Evolutionary conservation across 768 basidiomycete species (phyloP), one percentile per base, ranked within the genome.

Genomic region (Cystobasidium ongulense): DNA sequence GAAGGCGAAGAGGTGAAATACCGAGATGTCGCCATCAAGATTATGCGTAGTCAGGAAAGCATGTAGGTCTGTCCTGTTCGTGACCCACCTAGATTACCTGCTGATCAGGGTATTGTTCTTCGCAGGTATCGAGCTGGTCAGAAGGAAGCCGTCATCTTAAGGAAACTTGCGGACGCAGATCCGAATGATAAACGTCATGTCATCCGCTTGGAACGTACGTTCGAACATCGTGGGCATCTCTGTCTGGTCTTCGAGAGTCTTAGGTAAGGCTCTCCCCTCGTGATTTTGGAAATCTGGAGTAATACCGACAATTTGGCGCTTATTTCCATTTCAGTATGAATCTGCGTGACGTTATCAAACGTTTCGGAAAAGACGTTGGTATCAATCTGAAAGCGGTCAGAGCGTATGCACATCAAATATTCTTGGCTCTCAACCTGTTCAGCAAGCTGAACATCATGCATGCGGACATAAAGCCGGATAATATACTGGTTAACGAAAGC

Each of bases 401-500:
- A 77, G 93, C 94, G n/a, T 99, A 99, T 80, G 88, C 96, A 35
- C 91, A 95, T 77, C 96, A 99, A 80, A 87, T 99, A 65, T 94
- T 98, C 82, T 85, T 97, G 65, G 86, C 91, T 21, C 81, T 98
- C 76, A 86, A 89, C 76, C 83, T 94, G 68, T 83, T 98, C 79
- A 87, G 87, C 76, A 97, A 97, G 82, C 86, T 88, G 74, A 92
- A 90, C 76, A 87, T 98, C 74, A 96, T 97, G 87, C 96, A 99
- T 78, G 96, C 96, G 7, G 96, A 99, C 80, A 91, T 99, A 80
- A 98, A 98, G 81, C 96, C 96, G 23, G 96, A 98, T 81, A 98
- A 98, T 80, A 95, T 99, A 52, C 81, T 98, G 78, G 93, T 97
- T 35, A 96, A 93, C 76, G 94, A 97, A 77, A 88, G 88, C 78